Percentiles rank a stretch among this genome's conserved stretches.
Evolutionary conservation across 1,284 basidiomycete species (phyloP).

Genomic region (Spongispora temasekensis): DNA sequence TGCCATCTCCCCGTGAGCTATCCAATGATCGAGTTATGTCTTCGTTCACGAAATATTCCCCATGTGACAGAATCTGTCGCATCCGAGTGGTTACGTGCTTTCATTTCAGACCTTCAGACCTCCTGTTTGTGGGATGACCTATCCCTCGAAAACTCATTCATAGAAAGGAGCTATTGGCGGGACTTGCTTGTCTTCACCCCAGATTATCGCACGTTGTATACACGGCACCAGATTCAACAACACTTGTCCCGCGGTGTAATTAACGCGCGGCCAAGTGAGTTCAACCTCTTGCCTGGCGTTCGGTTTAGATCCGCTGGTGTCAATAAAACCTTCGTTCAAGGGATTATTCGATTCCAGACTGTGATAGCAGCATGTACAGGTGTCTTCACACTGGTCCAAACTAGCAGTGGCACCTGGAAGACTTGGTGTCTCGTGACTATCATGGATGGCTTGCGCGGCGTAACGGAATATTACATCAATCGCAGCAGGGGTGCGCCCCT

Average conservation of each 20-base stretch:
- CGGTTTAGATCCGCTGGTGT: slow-evolving; percentile 1
- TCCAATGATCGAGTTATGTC: too few relatives aligned
- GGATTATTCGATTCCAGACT: slow-evolving; percentile 16
- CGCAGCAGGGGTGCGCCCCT: background rate
- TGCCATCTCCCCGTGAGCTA: too few relatives aligned
- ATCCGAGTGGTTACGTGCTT: background rate
- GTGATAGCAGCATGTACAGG: slow-evolving; percentile 14
- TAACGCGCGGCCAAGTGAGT: slow-evolving; percentile 1
- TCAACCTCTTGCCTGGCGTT: slow-evolving; percentile 7
- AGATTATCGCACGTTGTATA: slow-evolving; percentile 13
- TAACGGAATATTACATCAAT: slow-evolving; percentile 4
- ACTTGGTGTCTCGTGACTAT: slow-evolving; percentile 18
- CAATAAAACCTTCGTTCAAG: slow-evolving; percentile 12
- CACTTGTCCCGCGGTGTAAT: slow-evolving; percentile 5
- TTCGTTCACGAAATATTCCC: too few relatives aligned
- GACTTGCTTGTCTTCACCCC: slow-evolving; percentile 19
- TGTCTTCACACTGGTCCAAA: slow-evolving; percentile 14
- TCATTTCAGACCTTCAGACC: background rate
- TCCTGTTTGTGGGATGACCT: background rate
- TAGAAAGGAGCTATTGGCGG: slow-evolving; percentile 15
- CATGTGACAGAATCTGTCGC: slow-evolving; percentile 2
- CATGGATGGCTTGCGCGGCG: slow-evolving; percentile 13
- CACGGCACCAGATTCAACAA: slow-evolving; percentile 7
- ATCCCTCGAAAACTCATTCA: slow-evolving; percentile 11
- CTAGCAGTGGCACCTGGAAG: slow-evolving; percentile 12